Conservation (phyloP, 2,329 filamentous ascomycete species). For the Alternaria sp. region DNA sequence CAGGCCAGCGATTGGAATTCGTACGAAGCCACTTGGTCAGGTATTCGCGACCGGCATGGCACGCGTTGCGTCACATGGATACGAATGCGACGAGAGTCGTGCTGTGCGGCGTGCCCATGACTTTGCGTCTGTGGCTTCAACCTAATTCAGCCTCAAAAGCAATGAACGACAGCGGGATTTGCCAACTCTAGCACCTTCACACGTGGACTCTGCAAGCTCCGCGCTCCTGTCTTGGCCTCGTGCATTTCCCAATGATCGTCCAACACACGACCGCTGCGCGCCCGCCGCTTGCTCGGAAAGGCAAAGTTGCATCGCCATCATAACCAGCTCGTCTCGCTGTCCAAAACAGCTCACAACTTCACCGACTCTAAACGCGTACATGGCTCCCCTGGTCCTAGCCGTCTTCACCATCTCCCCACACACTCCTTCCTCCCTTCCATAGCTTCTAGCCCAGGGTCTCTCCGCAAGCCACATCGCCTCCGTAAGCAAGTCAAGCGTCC, state of each 20-base stretch:
- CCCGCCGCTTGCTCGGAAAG: conserved; percentile 17
- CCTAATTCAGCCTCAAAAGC: conserved; percentile 4
- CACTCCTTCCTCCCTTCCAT: conserved; percentile 14
- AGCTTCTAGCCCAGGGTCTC: conserved; percentile 24
- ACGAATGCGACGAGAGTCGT: conserved; percentile 5
- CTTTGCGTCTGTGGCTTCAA: conserved; percentile 3
- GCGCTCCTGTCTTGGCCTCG: conserved; percentile 4
- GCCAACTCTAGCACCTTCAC: conserved; percentile 10
- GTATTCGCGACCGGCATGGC: conserved; percentile 7
- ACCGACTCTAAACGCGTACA: conserved; percentile 12
- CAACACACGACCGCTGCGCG: conserved; percentile 14
- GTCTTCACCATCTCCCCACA: conserved; percentile 7
- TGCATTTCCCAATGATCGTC: conserved; percentile 15
- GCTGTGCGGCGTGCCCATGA: conserved; percentile 1
- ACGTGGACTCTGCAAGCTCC: conserved; percentile 7
- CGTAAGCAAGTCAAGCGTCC: conserved; percentile 22
- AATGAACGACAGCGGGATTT: conserved; percentile 9
- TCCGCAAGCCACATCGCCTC: conserved; percentile 18
- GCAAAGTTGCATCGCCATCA: conserved; percentile 15
- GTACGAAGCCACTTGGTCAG: conserved; percentile 23
- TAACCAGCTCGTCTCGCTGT: conserved; percentile 17
- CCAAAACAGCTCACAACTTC: conserved; percentile 16
- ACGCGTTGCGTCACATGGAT: conserved; percentile 11
- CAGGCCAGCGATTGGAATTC: conserved; percentile 19
- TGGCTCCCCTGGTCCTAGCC: conserved; percentile 3